Base-by-base conservation (phyloP, 2,329 filamentous ascomycete species). In the Exophiala mesophila region DNA sequence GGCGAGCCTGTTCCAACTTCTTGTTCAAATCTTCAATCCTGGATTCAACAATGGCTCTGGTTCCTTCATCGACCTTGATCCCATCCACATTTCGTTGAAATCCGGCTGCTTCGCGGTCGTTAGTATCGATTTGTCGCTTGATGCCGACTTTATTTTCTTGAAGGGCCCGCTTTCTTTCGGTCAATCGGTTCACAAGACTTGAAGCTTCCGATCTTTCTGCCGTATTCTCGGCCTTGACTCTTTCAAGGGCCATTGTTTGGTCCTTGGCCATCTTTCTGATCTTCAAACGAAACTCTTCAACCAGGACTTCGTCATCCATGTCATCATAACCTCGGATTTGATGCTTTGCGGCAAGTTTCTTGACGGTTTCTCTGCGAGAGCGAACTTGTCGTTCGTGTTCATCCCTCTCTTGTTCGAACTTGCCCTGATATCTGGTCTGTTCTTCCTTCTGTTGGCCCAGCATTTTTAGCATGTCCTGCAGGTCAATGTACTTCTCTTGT, bases 41-140 rank as follows among this genome's bases (percentile, higher is more conserved):
- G 12, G 81, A 77, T 55, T 92, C 83, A 5, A 96, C 72, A 3
- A 85, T 72, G 18, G 85, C 84, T 61, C 87, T 86, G 21, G 78
- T 78, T 3, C 89, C 89, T 65, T 97, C 90, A 55, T 98, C 90
- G 20, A 89, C 75, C 24, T 84, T 76, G 41, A 98, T 82, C n/a
- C 72, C 70, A 55, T 83, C 75, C 21, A 88, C 70, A 21, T 84
- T 78, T 34, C 69, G 73, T 58, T 94, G 86, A 23, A 89, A 71
- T 1, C 69, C 66, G 3, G 65, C 66, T 5, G 82, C 78, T 40
- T 84, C 84, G 57, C 76, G 80, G 46, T 94, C 87, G 53, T 92
- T 88, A 4, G 72, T 66, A 1, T 71, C 68, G 46, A 94, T 88
- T 34, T 85, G 80, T 52, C 85, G 77, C 55, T 78, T 84, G 4